Conservation (phyloP, 2,329 filamentous ascomycete genomes). For the Ambrosiella cleistominuta region DNA sequence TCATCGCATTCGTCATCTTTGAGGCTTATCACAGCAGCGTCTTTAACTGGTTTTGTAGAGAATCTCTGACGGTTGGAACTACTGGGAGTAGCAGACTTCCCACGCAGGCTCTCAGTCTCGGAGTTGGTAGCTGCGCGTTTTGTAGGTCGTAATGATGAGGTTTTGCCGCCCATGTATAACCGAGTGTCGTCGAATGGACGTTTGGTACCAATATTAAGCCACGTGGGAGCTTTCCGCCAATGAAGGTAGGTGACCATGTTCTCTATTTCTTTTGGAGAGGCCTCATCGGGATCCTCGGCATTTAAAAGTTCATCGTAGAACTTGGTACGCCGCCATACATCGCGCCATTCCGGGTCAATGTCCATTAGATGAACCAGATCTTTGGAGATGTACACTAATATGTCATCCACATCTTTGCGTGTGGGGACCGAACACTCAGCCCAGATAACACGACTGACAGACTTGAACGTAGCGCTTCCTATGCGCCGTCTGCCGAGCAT, state of each 20-base stretch:
- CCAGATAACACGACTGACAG: background rate
- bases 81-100: background rate
- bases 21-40: background rate
- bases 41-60: background rate
- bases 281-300: background rate
- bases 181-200: slow-evolving; percentile 3
- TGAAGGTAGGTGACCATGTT: slow-evolving; percentile 5
- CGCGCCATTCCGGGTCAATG: background rate
- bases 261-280: background rate
- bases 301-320: slow-evolving; percentile 3
- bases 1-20: slow-evolving; percentile 1
- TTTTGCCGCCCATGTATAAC: slow-evolving; percentile 1
- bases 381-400: slow-evolving; percentile 1
- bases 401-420: background rate
- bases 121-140: slow-evolving; percentile 2
- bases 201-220: slow-evolving; percentile 2
- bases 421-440: background rate
- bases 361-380: slow-evolving; percentile 11
- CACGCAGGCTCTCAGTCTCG: background rate
- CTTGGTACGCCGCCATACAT: slow-evolving; percentile 1
- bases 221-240: background rate
- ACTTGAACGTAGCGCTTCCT: background rate
- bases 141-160: slow-evolving; percentile 7
- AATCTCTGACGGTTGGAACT: background rate
- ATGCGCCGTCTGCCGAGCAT: background rate